phyloP scores from a whole-genome alignment of 345 rosid genomes.

The Brassica nigra region DNA sequence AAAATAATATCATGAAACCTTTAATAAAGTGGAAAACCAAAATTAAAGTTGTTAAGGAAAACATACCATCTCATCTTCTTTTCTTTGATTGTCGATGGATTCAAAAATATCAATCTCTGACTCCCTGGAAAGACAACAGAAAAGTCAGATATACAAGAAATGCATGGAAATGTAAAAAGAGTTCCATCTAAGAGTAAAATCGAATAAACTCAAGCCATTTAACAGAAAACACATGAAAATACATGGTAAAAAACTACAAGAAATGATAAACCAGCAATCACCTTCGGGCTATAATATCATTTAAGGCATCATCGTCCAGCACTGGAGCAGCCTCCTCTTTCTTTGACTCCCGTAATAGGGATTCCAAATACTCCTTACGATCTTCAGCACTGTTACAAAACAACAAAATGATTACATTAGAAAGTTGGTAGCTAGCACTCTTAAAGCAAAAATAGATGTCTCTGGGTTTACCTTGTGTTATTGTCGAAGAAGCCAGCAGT shows the following conservation, averaged over 20 bases:
- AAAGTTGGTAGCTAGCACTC: slow-evolving; percentile 8
- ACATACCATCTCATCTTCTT: slow-evolving; percentile 73
- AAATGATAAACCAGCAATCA: slow-evolving; percentile 28
- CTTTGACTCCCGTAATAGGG: slow-evolving; percentile 82
- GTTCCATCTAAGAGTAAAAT: slow-evolving; percentile 8
- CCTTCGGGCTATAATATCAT: slow-evolving; percentile 91
- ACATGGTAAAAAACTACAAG: background rate
- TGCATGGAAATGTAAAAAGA: background rate
- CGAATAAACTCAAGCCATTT: background rate
- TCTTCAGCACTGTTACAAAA: slow-evolving; percentile 77
- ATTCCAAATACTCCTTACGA: slow-evolving; percentile 87
- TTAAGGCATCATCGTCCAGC: slow-evolving; percentile 79
- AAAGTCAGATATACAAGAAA: slow-evolving; percentile 13
- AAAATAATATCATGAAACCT: background rate
- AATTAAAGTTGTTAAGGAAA: slow-evolving; percentile 6
- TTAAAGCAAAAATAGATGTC: background rate
- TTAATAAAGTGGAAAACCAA: background rate
- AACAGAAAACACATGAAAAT: background rate
- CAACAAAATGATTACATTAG: slow-evolving; percentile 1
- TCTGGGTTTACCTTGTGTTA: slow-evolving; percentile 66
- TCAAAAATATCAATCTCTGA: slow-evolving; percentile 90
- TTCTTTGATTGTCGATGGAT: slow-evolving; percentile 73
- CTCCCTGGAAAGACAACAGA: slow-evolving; percentile 55
- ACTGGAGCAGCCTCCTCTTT: slow-evolving; percentile 94
- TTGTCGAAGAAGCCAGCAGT: slow-evolving; percentile 98